Evolutionary conservation across 345 rosid species (phyloP).

Genomic region (Turnera subulata): DNA sequence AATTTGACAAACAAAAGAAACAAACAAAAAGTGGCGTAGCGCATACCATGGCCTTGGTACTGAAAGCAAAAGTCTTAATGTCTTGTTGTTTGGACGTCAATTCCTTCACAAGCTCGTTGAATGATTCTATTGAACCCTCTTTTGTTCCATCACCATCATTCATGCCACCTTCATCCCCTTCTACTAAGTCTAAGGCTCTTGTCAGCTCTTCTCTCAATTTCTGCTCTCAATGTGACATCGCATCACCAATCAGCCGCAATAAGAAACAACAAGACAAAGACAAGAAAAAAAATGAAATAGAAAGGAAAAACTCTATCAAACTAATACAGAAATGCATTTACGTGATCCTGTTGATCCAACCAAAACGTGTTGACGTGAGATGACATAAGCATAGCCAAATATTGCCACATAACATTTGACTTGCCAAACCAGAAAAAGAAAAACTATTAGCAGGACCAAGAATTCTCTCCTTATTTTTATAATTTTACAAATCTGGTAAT

Average conservation of each 20-base stretch:
- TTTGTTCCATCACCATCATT: slow-evolving; percentile 23
- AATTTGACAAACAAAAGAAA: background rate
- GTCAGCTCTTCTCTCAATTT: slow-evolving; percentile 73
- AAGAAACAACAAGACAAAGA: background rate
- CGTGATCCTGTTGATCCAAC: slow-evolving; percentile 1
- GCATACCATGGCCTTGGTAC: slow-evolving; percentile 75
- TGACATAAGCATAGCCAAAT: slow-evolving; percentile 11
- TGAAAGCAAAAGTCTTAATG: slow-evolving; percentile 68
- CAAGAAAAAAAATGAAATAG: background rate
- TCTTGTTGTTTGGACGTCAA: slow-evolving; percentile 58
- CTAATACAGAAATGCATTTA: background rate
- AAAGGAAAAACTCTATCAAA: background rate
- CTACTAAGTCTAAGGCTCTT: slow-evolving; percentile 56
- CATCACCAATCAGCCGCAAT: slow-evolving; percentile 13
- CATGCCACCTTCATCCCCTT: slow-evolving; percentile 45
- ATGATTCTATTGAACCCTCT: slow-evolving; percentile 51
- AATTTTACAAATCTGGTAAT: background rate
- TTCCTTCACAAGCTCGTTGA: slow-evolving; percentile 67
- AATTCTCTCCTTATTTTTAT: background rate
- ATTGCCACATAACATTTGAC: background rate
- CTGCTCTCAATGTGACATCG: slow-evolving; percentile 28
- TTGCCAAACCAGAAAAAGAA: slow-evolving; percentile 3
- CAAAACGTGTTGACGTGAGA: slow-evolving; percentile 22
- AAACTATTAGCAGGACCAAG: no score
- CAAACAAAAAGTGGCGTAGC: background rate